Base-by-base conservation (phyloP, 148 eudicot genomes). In the Dianthus caryophyllus region DNA sequence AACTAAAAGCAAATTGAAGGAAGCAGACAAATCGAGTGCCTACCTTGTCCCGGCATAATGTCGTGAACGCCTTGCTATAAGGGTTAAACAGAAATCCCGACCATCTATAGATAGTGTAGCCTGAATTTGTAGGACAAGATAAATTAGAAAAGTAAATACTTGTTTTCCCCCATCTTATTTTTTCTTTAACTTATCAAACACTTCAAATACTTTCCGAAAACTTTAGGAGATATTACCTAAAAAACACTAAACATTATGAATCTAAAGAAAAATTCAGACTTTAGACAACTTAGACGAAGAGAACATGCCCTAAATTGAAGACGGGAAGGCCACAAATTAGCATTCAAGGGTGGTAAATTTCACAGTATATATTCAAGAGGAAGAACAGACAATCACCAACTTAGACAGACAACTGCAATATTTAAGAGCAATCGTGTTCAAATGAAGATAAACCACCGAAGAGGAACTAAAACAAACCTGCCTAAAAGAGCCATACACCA, bases 21-120 rank as follows among this genome's bases (percentile, higher is more conserved):
- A 65, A 70, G 31, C n/a, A 25, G 20, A 70, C 44, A 64, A 38
- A 20, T 7, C 61, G n/a, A 27, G 24, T 68, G 20, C 78, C 64
- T 27, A 90, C 97, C 93, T 89, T 77, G 98, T 93, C 30, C 98
- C 98, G 48, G 98, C 98, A 89, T 89, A 89, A 83, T 89, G 95
- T 15, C 96, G 91, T 29, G 98, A 93, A 63, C 98, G 89, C 75
- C 98, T 89, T 26, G 96, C 90, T 73, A 92, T 87, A 39, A 92
- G 79, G 57, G 89, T 84, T 68, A 89, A 31, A 55, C 70, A 84
- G 66, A 93, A 84, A 66, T 84, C 75, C 76, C 82, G 77, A 31
- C 95, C 96, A 75, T 82, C 80, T 70, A 87, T 68, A 62, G 91
- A 77, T 65, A 87, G 74, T 70, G 84, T 81, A 31, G 79, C 85